phyloP scores from a whole-genome alignment of 257 asterid genomes.

The Catharanthus roseus region DNA sequence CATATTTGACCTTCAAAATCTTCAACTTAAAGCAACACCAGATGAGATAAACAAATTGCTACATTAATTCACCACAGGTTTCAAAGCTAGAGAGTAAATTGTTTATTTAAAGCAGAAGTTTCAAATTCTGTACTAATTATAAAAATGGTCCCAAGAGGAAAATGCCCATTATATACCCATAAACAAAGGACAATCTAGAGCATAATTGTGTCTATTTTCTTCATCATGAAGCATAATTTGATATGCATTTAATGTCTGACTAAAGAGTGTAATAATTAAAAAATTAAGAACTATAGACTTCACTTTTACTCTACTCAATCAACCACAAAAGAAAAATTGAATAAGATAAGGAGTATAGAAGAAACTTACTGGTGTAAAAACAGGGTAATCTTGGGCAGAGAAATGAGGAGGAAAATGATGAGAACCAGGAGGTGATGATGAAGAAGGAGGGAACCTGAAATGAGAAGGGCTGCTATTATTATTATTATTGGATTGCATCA shows the following conservation, averaged over 20 bases:
- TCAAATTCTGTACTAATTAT: neutral
- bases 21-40: conserved; percentile 2
- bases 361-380: conserved; percentile 90
- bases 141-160: neutral
- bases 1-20: conserved; percentile 2
- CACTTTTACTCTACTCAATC: neutral
- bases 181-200: neutral
- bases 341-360: neutral
- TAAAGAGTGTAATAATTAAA: neutral
- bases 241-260: conserved; percentile 5
- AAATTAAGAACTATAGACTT: neutral
- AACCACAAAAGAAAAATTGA: neutral
- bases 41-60: neutral
- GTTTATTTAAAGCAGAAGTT: neutral
- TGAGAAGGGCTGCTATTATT: conserved; percentile 32
- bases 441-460: conserved; percentile 39
- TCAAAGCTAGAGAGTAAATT: neutral
- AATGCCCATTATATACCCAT: neutral
- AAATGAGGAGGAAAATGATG: conserved; percentile 48
- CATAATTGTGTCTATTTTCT: neutral
- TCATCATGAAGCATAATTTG: neutral
- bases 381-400: conserved; percentile 88
- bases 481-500: conserved; percentile 45
- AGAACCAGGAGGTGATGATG: conserved; percentile 73
- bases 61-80: neutral